Conservation (phyloP, 306 rosid genomes). For the Benincasa hispida region DNA sequence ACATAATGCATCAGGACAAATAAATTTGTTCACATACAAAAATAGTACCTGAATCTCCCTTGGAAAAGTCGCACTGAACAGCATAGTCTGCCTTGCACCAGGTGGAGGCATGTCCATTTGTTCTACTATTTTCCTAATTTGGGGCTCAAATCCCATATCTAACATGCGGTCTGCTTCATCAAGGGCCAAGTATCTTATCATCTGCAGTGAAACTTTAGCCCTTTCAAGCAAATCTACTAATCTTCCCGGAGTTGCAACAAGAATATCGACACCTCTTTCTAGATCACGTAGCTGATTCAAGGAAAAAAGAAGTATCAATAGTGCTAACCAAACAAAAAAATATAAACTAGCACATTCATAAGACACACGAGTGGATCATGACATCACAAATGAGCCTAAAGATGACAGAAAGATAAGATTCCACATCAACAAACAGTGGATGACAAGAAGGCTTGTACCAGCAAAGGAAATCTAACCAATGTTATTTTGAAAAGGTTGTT, state of each 20-base stretch:
- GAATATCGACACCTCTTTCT: slow-evolving; percentile 90
- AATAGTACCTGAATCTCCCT: slow-evolving; percentile 68
- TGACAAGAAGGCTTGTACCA: neutral
- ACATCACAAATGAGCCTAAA: neutral
- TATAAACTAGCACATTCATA: neutral
- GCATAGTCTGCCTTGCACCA: slow-evolving; percentile 70
- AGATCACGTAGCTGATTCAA: slow-evolving; percentile 65
- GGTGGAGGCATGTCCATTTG: slow-evolving; percentile 90
- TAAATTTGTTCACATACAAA: neutral
- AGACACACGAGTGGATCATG: neutral
- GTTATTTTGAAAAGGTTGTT: neutral
- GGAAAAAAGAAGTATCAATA: slow-evolving; percentile 7
- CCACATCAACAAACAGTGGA: neutral
- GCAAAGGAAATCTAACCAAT: neutral
- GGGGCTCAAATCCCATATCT: slow-evolving; percentile 81
- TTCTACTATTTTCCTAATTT: slow-evolving; percentile 62
- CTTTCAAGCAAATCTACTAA: slow-evolving; percentile 86
- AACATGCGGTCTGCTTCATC: slow-evolving; percentile 78
- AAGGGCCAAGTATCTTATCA: slow-evolving; percentile 63
- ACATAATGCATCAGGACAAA: neutral
- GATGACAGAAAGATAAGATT: too few species aligned
- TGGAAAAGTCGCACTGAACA: slow-evolving; percentile 86
- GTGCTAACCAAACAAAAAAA: neutral
- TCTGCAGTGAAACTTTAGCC: slow-evolving; percentile 67
- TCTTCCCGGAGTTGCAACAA: slow-evolving; percentile 96